Conservation (phyloP, 1,284 basidiomycete genomes). For the Ganoderma sinense region DNA sequence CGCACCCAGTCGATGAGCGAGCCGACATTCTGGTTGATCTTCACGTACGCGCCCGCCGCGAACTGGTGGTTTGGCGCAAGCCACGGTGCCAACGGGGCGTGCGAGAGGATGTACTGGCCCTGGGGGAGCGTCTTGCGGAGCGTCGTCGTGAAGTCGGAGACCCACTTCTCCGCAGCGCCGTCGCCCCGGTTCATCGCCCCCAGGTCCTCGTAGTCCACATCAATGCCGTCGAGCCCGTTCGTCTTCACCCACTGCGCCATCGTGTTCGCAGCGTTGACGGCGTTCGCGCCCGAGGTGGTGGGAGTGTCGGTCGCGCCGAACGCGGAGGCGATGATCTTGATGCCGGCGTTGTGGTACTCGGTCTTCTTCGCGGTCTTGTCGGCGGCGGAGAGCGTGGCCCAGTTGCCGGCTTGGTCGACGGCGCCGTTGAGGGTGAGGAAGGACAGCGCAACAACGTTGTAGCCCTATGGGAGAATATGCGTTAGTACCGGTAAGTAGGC, state of each 20-base stretch:
- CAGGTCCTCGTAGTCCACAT: conserved; percentile 66
- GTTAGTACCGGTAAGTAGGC: no score
- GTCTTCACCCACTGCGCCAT: conserved; percentile 49
- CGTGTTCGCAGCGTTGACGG: conserved; percentile 50
- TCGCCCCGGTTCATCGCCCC: conserved; percentile 49
- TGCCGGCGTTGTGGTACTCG: conserved; percentile 52
- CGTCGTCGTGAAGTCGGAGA: conserved; percentile 51
- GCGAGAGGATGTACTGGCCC: conserved; percentile 45
- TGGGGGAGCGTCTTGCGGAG: conserved; percentile 42
- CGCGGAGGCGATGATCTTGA: conserved; percentile 56
- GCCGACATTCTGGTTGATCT: conserved; percentile 63
- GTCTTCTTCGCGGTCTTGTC: conserved; percentile 46
- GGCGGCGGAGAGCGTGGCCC: conserved; percentile 19
- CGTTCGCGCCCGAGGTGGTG: conserved; percentile 50
- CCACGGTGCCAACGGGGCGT: conserved; percentile 61
- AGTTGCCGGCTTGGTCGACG: conserved; percentile 22
- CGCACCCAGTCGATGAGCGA: conserved; percentile 47
- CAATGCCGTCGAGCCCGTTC: conserved; percentile 57
- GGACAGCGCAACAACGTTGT: conserved; percentile 27
- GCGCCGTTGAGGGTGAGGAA: conserved; percentile 25
- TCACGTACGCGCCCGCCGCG: conserved; percentile 68
- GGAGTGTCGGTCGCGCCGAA: conserved; percentile 61
- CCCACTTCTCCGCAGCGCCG: conserved; percentile 49
- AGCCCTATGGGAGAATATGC: conserved; percentile 10
- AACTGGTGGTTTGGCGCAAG: conserved; percentile 54